These are phyloP conservation scores for Phaseolus lunatus DNA, from an alignment of 306 rosid genomes.

Conservation along the genomic window DNA sequence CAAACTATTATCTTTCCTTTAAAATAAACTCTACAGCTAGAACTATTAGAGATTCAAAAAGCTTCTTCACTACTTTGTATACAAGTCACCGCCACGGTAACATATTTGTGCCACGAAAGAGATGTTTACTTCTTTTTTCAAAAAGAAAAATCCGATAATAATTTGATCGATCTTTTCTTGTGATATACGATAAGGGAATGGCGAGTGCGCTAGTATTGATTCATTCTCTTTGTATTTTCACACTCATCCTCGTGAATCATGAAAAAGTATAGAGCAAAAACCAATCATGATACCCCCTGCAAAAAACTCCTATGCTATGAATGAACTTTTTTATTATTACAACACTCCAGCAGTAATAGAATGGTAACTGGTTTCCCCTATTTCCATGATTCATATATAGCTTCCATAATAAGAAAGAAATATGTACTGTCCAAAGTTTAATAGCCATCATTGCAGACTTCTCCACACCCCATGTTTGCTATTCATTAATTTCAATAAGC, in stretches of 20 bases:
- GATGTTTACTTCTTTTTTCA: not conserved
- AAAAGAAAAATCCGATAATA: constrained; percentile 11
- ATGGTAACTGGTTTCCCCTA: constrained; percentile 11
- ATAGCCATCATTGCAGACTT: not conserved
- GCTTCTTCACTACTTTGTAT: constrained; percentile 25
- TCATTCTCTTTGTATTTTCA: constrained; percentile 25
- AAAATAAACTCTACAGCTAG: not conserved
- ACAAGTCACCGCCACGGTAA: constrained; percentile 36
- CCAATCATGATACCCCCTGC: constrained; percentile 25
- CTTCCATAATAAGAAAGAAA: constrained; percentile 8
- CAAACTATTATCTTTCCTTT: too few relatives aligned
- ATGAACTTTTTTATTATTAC: constrained; percentile 10
- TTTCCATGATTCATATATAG: constrained; percentile 7
- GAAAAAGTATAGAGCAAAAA: not conserved
- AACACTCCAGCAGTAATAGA: not conserved
- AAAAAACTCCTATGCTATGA: constrained; percentile 24
- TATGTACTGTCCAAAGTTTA: constrained; percentile 6
- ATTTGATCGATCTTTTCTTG: constrained; percentile 40
- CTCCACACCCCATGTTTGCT: not conserved
- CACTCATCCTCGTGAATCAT: constrained; percentile 14
- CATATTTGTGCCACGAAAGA: constrained; percentile 8
- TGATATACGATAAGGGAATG: constrained; percentile 33
- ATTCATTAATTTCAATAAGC: constrained; percentile 2
- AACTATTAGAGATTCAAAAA: not conserved
- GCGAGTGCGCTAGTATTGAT: constrained; percentile 43